Evolutionary conservation across 202 grass and related monocot species (phyloP).

Genomic region (Hordeum pubiflorum): DNA sequence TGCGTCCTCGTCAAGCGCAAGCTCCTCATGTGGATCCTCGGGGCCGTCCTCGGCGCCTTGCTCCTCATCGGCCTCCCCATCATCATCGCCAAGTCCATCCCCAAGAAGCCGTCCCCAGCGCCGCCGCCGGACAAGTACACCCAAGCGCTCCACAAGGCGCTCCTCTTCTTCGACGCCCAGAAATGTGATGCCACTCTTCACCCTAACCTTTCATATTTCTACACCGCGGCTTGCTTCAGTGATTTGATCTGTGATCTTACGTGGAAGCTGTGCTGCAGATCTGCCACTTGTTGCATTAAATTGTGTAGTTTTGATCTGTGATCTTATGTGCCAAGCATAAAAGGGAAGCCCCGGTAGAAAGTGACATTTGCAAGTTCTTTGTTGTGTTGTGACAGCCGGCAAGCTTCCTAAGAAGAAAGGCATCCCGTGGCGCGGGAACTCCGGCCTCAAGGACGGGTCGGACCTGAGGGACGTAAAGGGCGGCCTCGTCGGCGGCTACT

Average conservation of each 20-base stretch:
- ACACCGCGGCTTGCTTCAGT: too few relatives aligned
- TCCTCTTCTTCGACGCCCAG: conserved; percentile 95
- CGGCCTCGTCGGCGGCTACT: conserved; percentile 87
- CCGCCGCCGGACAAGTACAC: conserved; percentile 69
- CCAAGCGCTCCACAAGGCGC: conserved; percentile 71
- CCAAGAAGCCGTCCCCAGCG: conserved; percentile 56
- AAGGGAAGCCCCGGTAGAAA: too few relatives aligned
- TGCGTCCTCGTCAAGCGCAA: conserved; percentile 77
- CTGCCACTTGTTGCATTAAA: too few relatives aligned
- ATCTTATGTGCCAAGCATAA: background rate
- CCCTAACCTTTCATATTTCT: too few relatives aligned
- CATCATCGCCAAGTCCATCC: conserved; percentile 83
- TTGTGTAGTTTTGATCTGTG: background rate
- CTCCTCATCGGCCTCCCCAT: conserved; percentile 70
- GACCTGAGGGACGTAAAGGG: conserved; percentile 53
- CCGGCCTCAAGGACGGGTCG: conserved; percentile 56
- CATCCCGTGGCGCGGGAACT: conserved; percentile 67
- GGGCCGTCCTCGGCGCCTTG: conserved; percentile 49
- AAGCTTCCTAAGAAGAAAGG: conserved; percentile 81
- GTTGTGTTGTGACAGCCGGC: too few relatives aligned
- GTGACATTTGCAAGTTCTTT: too few relatives aligned
- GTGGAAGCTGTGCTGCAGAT: background rate
- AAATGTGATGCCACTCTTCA: conserved; percentile 86
- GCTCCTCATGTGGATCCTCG: conserved; percentile 58
- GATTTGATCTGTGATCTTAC: too few relatives aligned